These are phyloP conservation scores for Populus alba DNA, from an alignment of 345 rosid species.

Conservation along the genomic window DNA sequence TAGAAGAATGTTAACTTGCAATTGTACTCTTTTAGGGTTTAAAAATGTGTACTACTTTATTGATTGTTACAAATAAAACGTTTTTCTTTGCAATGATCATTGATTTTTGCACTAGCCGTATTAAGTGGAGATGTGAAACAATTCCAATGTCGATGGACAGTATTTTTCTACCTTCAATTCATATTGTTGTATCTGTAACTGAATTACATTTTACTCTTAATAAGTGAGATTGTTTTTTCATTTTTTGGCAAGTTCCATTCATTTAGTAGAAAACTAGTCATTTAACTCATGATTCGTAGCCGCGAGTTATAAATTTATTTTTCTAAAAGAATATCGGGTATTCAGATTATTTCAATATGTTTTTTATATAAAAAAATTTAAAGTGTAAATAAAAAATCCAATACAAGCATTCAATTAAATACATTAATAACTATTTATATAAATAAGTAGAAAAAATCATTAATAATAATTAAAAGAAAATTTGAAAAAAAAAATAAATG, in stretches of 20 bases:
- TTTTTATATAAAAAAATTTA: too few species aligned
- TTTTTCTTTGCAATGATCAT: background rate
- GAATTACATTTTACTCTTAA: background rate
- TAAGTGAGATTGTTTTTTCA: background rate
- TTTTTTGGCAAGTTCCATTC: background rate
- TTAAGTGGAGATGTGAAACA: background rate
- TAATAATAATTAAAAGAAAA: too few species aligned
- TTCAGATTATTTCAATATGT: too few species aligned
- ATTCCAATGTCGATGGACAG: background rate
- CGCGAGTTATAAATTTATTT: too few species aligned
- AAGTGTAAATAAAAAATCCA: too few species aligned
- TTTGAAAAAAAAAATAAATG: too few species aligned
- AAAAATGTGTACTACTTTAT: background rate
- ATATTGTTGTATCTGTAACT: background rate
- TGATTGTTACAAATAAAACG: slow-evolving; percentile 8
- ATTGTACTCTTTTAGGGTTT: slow-evolving; percentile 4
- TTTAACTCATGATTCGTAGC: too few species aligned
- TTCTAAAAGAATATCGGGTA: too few species aligned
- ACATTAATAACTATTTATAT: too few species aligned
- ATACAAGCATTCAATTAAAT: too few species aligned
- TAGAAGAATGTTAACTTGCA: background rate
- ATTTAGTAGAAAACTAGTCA: background rate
- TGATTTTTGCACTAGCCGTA: background rate
- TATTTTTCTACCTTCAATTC: background rate
- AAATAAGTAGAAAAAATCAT: too few species aligned